Conservation (phyloP, 331 rosid species). For the Spiraea crenata region DNA sequence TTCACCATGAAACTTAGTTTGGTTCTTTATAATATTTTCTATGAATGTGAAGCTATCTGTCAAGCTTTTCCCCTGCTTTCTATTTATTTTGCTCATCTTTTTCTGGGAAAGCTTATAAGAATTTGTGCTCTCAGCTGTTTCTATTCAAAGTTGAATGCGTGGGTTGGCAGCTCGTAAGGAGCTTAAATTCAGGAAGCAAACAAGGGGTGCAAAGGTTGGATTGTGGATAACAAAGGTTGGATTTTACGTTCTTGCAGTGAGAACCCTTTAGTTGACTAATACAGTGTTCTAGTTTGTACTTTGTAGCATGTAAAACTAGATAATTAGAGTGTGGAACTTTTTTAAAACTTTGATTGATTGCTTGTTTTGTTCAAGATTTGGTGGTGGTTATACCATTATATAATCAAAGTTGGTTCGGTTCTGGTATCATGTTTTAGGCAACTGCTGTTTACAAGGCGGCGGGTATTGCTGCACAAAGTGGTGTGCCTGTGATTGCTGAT, state of each 20-base stretch:
- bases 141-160: too few species aligned
- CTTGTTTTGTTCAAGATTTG: neutral
- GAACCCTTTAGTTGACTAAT: neutral
- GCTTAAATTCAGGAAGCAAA: too few species aligned
- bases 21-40: neutral
- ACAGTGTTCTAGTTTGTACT: neutral
- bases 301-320: neutral
- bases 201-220: too few species aligned
- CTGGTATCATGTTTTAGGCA: conserved; percentile 49
- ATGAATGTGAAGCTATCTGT: neutral
- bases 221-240: neutral
- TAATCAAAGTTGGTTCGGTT: neutral
- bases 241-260: neutral
- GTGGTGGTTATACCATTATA: neutral
- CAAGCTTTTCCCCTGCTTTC: neutral
- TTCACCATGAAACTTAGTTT: neutral
- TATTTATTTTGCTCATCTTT: too few species aligned
- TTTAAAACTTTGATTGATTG: neutral
- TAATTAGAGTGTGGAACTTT: neutral
- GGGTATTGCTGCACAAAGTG: conserved; percentile 65
- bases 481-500: conserved; percentile 92
- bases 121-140: too few species aligned
- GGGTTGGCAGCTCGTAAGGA: too few species aligned
- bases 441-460: conserved; percentile 95
- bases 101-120: too few species aligned